phyloP scores from a whole-genome alignment of 345 rosid species.

The Rhodamnia argentea region DNA sequence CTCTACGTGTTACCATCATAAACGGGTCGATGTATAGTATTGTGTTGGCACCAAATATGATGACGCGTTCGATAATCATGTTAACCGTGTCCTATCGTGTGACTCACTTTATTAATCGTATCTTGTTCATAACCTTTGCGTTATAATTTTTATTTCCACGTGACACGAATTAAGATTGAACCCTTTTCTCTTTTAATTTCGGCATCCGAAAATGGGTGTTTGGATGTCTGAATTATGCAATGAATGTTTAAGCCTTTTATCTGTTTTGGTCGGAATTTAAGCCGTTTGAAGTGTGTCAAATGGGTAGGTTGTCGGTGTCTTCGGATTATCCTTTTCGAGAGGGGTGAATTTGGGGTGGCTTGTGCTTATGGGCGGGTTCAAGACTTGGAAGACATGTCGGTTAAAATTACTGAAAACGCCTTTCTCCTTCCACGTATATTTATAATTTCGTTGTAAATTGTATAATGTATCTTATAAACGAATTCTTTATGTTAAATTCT shows the following conservation, averaged over 20 bases:
- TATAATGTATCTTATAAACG: not conserved
- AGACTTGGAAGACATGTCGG: not conserved
- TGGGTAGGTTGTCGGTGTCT: not conserved
- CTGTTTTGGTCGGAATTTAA: too few relatives aligned
- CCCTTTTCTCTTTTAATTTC: too few relatives aligned
- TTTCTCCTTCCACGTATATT: not conserved
- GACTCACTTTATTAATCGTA: accelerated
- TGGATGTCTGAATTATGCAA: not conserved
- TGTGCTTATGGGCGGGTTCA: too few relatives aligned
- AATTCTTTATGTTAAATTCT: not conserved
- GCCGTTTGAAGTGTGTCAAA: not conserved
- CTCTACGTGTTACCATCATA: too few relatives aligned
- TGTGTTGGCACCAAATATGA: not conserved
- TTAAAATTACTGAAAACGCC: not conserved
- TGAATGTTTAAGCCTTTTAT: not conserved
- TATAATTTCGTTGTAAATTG: not conserved
- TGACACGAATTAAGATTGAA: not conserved
- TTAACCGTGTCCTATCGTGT: accelerated
- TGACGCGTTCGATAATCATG: not conserved
- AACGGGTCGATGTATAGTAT: too few relatives aligned
- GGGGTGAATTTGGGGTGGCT: too few relatives aligned
- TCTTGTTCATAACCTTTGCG: not conserved
- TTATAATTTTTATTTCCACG: not conserved
- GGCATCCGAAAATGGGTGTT: not conserved
- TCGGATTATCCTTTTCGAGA: too few relatives aligned